Conservation (phyloP, 225 moss, liverwort and hornwort species). For the Bryoerythrophyllum caledonicum region DNA sequence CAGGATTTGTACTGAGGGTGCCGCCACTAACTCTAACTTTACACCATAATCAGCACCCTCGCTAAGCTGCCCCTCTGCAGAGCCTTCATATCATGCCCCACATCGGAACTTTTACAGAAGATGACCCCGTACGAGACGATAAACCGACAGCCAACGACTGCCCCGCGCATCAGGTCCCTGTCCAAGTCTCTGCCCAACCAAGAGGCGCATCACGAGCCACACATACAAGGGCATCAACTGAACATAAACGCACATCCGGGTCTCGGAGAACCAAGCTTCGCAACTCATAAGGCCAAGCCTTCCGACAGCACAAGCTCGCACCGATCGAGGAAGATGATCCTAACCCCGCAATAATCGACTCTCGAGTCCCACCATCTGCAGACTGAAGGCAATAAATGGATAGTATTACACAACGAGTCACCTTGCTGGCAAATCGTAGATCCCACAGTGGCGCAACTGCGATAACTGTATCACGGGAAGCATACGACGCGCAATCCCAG, state of each 20-base stretch:
- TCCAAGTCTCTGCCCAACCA: neutral
- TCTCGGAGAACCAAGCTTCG: neutral
- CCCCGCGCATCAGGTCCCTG: no score
- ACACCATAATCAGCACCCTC: slow-evolving; percentile 19
- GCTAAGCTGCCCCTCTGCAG: neutral
- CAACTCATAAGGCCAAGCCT: neutral
- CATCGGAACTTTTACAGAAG: neutral
- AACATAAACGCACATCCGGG: neutral
- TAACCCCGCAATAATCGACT: neutral
- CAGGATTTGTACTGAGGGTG: slow-evolving; percentile 14
- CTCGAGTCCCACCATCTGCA: neutral
- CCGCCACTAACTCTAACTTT: slow-evolving; percentile 21
- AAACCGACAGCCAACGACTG: neutral
- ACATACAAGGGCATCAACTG: neutral
- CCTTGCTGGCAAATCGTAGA: neutral
- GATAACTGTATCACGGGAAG: neutral
- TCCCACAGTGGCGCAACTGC: neutral
- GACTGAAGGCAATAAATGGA: slow-evolving; percentile 12
- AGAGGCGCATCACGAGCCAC: neutral
- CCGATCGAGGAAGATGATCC: neutral
- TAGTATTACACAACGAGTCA: neutral
- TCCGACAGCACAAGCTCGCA: neutral
- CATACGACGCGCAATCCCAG: neutral
- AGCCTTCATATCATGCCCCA: neutral
- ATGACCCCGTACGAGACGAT: neutral